Percentiles rank a stretch among this genome's conserved stretches.
Conservation (phyloP, 1,284 basidiomycete species). For the Melampsora larici-populina region DNA sequence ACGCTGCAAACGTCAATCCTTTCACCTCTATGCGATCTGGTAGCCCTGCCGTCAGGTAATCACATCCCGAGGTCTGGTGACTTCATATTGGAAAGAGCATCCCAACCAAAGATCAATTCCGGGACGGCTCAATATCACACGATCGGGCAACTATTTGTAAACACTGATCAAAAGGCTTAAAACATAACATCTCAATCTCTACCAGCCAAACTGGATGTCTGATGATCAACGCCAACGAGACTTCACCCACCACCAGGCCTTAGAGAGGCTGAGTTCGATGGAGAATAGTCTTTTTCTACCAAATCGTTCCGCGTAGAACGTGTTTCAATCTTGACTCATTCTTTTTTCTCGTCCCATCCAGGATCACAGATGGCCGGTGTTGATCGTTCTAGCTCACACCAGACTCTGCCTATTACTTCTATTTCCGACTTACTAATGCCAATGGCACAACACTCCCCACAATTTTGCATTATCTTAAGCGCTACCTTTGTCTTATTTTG, state of each 20-base stretch:
- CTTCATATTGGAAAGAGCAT: background rate
- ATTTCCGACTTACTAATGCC: background rate
- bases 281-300: background rate
- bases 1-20: conserved; percentile 9
- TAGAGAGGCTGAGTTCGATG: too few relatives aligned
- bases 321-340: background rate
- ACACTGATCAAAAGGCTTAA: background rate
- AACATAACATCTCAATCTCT: background rate
- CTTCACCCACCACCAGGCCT: too few relatives aligned
- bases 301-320: background rate
- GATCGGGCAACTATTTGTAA: background rate
- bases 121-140: background rate
- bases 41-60: conserved; percentile 31
- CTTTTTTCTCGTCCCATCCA: background rate
- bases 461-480: too few relatives aligned
- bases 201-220: background rate
- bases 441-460: too few relatives aligned
- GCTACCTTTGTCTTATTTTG: too few relatives aligned
- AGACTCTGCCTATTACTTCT: background rate
- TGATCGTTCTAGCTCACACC: background rate
- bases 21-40: conserved; percentile 24
- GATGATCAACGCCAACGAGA: background rate
- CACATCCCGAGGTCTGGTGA: background rate
- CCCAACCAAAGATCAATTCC: background rate
- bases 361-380: background rate